These are phyloP conservation scores for Sugiyamaella valdiviana DNA, from an alignment of 805 yeast genomes.

Conservation along the genomic window DNA sequence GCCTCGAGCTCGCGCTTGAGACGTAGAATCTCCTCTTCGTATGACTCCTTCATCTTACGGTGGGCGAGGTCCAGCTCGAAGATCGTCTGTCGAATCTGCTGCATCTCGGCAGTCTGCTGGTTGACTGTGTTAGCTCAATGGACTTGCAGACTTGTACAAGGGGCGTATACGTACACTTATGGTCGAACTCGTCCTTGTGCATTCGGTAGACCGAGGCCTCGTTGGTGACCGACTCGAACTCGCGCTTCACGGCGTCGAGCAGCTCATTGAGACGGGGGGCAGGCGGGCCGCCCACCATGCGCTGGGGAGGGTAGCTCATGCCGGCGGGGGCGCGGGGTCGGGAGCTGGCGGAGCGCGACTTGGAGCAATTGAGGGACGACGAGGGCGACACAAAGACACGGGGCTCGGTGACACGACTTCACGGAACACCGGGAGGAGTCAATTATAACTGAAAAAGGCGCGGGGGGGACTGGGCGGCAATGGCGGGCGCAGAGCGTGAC, in stretches of 20 bases:
- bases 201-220: slow-evolving; percentile 82
- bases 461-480: background rate
- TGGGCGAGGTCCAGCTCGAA: slow-evolving; percentile 92
- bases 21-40: slow-evolving; percentile 85
- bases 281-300: slow-evolving; percentile 27
- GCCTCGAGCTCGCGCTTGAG: slow-evolving; percentile 80
- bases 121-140: slow-evolving; percentile 36
- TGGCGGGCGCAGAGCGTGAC: background rate
- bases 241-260: slow-evolving; percentile 86
- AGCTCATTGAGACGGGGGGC: slow-evolving; percentile 57
- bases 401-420: background rate
- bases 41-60: slow-evolving; percentile 89
- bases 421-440: background rate
- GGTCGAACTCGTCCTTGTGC: slow-evolving; percentile 89
- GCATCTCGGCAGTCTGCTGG: slow-evolving; percentile 90
- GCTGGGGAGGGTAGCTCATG: slow-evolving; percentile 28
- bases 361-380: too few relatives aligned
- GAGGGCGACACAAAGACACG: background rate
- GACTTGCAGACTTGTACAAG: background rate
- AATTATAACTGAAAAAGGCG: too few relatives aligned
- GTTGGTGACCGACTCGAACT: slow-evolving; percentile 74
- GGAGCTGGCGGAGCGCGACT: too few relatives aligned
- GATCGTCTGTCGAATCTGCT: slow-evolving; percentile 88
- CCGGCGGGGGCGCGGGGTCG: too few relatives aligned
- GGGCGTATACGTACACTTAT: slow-evolving; percentile 42